Percentiles rank a stretch among this genome's conserved stretches.
These are phyloP conservation scores for Scedosporium aurantiacum DNA, from an alignment of 2,329 filamentous ascomycete species.

Conservation along the genomic window DNA sequence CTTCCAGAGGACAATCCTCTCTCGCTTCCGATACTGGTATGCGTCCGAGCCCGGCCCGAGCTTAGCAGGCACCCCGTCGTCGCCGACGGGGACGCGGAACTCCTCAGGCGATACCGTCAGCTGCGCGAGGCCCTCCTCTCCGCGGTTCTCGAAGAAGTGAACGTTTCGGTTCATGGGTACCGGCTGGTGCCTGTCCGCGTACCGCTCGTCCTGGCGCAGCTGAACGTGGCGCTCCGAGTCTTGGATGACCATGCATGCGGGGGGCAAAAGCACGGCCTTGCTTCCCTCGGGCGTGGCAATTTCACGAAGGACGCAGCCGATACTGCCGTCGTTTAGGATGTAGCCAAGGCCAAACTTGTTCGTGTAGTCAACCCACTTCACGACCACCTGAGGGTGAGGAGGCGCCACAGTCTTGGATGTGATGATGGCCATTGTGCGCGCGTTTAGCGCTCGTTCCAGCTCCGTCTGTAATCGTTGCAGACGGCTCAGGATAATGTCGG, in stretches of 20 bases:
- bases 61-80: slow-evolving; percentile 50
- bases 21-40: slow-evolving; percentile 54
- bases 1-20: slow-evolving; percentile 58
- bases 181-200: slow-evolving; percentile 47
- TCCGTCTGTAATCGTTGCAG: slow-evolving; percentile 47
- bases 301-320: slow-evolving; percentile 57
- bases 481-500: slow-evolving; percentile 45
- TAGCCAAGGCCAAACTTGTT: slow-evolving; percentile 80
- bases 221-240: slow-evolving; percentile 62
- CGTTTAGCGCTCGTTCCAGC: slow-evolving; percentile 51
- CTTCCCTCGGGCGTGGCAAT: slow-evolving; percentile 41
- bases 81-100: slow-evolving; percentile 43
- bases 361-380: slow-evolving; percentile 83
- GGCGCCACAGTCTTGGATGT: slow-evolving; percentile 41
- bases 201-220: slow-evolving; percentile 43
- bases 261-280: slow-evolving; percentile 45
- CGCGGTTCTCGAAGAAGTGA: slow-evolving; percentile 65
- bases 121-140: slow-evolving; percentile 49
- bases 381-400: slow-evolving; percentile 51
- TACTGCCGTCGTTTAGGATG: slow-evolving; percentile 69
- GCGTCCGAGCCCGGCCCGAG: slow-evolving; percentile 52
- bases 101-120: slow-evolving; percentile 54
- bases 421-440: slow-evolving; percentile 50
- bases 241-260: slow-evolving; percentile 60
- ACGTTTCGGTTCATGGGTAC: slow-evolving; percentile 54